Evolutionary conservation across 805 yeast genomes (phyloP), one percentile per base, ranked within the genome.

Genomic region (Nakazawaea wyomingensis): DNA sequence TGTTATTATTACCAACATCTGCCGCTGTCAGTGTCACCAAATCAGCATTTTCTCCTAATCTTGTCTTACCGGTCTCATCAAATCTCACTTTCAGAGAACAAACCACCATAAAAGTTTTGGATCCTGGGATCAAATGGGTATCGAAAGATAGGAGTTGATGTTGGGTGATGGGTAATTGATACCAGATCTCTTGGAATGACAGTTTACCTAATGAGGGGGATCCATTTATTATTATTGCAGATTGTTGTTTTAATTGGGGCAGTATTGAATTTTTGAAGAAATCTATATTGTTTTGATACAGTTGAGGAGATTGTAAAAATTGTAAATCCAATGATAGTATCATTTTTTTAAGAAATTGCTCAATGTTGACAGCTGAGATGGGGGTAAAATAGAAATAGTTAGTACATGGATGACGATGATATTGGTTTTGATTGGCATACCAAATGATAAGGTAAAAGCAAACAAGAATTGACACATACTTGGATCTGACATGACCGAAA

Each of bases 61-160:
- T 74, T 47, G 79, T 81, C 47, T 66, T 72, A 0, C 93, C 93
- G 42, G 82, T 73, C 54, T 85, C 93, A 59, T 85, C 93, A 52
- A 84, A 85, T 47, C 80, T 68, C 10, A 84, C 85, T 57, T 82
- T 85, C 13, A 77, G 65, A 40, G 68, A 66, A 7, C 62, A 59
- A 2, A 74, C 66, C n/a, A 75, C 65, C 13, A 77, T 61, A 44
- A 71, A 71, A 1, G 74, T 66, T 1, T 78, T 79, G 0, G 84
- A 69, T 1, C 86, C 86, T 0, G 85, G 85, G 8, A 84, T 72
- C 45, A 76, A 62, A 54, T 84, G 93, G 37, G 77, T 71, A 56
- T 84, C 91, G 41, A 73, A 69, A 10, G 80, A 74, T n/a, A 78
- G 75, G 32, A 83, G 54, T 42, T 68, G 77, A 55, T 84, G 93